These are phyloP conservation scores for Lyophyllum semitale DNA, from an alignment of 768 basidiomycete genomes.

Conservation along the genomic window DNA sequence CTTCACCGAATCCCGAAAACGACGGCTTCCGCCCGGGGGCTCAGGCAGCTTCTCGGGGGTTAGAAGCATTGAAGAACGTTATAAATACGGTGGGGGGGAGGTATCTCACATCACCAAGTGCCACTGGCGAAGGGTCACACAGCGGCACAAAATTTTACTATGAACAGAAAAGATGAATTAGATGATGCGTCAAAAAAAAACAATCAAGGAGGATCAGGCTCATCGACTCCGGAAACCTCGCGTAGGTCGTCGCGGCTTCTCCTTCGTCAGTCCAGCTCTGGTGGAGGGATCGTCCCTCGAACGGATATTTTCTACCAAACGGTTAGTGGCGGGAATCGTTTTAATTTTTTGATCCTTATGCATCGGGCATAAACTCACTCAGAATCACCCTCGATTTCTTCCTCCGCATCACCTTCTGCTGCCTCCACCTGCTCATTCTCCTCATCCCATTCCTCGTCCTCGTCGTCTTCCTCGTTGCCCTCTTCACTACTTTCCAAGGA, in stretches of 20 bases:
- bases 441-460: constrained; percentile 16
- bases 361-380: constrained; percentile 35
- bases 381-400: constrained; percentile 62
- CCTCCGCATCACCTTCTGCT: constrained; percentile 37
- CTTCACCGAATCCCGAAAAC: too few species aligned
- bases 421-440: constrained; percentile 15
- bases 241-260: constrained; percentile 79
- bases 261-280: constrained; percentile 50
- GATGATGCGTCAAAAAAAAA: too few species aligned
- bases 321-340: constrained; percentile 46
- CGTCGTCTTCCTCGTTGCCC: constrained; percentile 8
- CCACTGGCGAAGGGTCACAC: too few species aligned
- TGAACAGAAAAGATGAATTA: too few species aligned
- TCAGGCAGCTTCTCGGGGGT: too few species aligned
- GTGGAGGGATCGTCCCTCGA: constrained; percentile 45
- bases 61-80: too few species aligned
- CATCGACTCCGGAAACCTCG: constrained; percentile 73
- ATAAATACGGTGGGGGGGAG: too few species aligned
- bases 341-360: neutral
- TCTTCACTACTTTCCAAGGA: constrained; percentile 11
- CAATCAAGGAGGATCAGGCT: too few species aligned
- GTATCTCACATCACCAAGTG: too few species aligned
- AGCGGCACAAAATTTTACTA: too few species aligned
- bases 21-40: too few species aligned
- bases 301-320: constrained; percentile 68